These are phyloP conservation scores for Odontarrhena argentea DNA, from an alignment of 345 rosid species.

Conservation along the genomic window DNA sequence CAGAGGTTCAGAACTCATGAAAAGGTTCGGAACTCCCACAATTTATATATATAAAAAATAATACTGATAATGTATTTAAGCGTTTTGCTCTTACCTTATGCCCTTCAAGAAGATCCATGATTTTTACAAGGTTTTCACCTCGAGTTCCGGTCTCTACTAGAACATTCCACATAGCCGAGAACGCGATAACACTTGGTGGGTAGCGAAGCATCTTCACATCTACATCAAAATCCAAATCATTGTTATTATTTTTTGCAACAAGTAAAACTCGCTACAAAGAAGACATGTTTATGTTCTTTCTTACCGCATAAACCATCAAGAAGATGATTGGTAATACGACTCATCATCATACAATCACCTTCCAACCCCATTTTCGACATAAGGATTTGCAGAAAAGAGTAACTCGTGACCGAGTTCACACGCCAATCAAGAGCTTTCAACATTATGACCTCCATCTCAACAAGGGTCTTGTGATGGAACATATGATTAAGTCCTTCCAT, in stretches of 20 bases:
- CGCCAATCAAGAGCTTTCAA: slow-evolving; percentile 64
- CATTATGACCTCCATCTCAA: slow-evolving; percentile 64
- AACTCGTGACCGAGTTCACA: slow-evolving; percentile 51
- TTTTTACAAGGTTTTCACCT: background rate
- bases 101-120: slow-evolving; percentile 28
- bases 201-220: slow-evolving; percentile 52
- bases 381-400: slow-evolving; percentile 55
- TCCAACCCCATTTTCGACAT: slow-evolving; percentile 25
- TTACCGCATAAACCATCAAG: slow-evolving; percentile 54
- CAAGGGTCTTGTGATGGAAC: slow-evolving; percentile 55
- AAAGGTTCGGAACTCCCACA: background rate
- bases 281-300: accelerated
- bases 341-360: background rate
- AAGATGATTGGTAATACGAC: slow-evolving; percentile 48
- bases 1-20: background rate
- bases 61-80: no score
- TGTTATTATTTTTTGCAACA: background rate
- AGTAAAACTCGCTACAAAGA: no score
- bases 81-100: slow-evolving; percentile 17
- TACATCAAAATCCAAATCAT: slow-evolving; percentile 15
- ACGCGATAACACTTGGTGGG: slow-evolving; percentile 59
- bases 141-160: slow-evolving; percentile 33
- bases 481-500: slow-evolving; percentile 62
- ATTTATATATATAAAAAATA: no score
- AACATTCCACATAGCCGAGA: slow-evolving; percentile 49